Percentiles rank a stretch among this genome's conserved stretches.
Evolutionary conservation across 345 rosid genomes (phyloP).

Genomic region (Brassica carinata): DNA sequence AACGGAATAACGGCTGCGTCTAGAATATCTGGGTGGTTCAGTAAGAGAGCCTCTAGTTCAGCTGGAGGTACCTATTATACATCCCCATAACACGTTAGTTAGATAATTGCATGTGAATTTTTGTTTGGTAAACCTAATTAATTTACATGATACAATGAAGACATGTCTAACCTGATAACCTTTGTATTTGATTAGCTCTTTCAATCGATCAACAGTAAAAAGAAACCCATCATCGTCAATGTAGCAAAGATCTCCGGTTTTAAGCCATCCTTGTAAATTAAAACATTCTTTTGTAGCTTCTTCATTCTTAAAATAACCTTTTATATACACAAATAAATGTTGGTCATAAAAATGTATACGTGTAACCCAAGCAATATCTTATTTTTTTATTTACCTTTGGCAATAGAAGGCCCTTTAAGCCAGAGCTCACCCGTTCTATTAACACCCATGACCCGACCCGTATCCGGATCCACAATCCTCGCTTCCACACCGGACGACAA

Average conservation of each 20-base stretch:
- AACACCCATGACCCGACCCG: constrained; percentile 18
- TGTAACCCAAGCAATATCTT: not conserved
- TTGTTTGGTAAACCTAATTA: not conserved
- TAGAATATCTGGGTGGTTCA: constrained; percentile 57
- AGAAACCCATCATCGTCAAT: constrained; percentile 4
- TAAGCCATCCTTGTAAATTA: constrained; percentile 8
- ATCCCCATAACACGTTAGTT: too few species aligned
- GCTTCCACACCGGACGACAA: constrained; percentile 11
- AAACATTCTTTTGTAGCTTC: not conserved
- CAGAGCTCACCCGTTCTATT: constrained; percentile 10
- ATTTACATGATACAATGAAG: not conserved
- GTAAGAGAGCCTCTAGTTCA: constrained; percentile 75
- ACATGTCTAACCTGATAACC: constrained; percentile 1
- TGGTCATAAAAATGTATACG: not conserved
- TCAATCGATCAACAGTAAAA: constrained; percentile 9
- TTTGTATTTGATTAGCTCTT: constrained; percentile 19
- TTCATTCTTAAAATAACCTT: constrained; percentile 10
- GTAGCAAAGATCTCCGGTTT: constrained; percentile 11
- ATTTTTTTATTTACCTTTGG: not conserved
- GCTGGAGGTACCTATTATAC: constrained; percentile 55
- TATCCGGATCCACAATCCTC: constrained; percentile 11
- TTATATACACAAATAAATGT: not conserved
- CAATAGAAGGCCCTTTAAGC: constrained; percentile 13
- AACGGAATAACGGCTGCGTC: constrained; percentile 82
- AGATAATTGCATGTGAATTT: not conserved